Evolutionary conservation across 2,329 filamentous ascomycete genomes (phyloP).

Genomic region (Hymenoscyphus linearis): DNA sequence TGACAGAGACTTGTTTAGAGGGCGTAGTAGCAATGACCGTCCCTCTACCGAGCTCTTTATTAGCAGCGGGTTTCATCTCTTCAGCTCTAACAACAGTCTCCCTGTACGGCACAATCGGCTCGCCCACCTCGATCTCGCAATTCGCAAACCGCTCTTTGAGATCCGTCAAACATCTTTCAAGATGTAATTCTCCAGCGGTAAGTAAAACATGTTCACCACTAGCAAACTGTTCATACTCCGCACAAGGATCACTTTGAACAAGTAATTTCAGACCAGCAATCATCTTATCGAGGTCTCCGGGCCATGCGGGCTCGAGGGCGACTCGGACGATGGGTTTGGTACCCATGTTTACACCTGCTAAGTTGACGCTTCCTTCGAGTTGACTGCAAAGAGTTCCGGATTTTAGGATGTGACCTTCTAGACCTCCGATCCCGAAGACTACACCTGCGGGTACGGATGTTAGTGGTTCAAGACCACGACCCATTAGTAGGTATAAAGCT

Average conservation of each 20-base stretch:
- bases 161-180: constrained; percentile 91
- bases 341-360: constrained; percentile 76
- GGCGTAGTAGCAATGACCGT: constrained; percentile 69
- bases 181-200: constrained; percentile 88
- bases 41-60: constrained; percentile 81
- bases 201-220: constrained; percentile 93
- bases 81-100: constrained; percentile 84
- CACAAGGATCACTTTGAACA: constrained; percentile 92
- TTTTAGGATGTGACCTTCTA: constrained; percentile 92
- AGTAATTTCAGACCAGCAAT: constrained; percentile 79
- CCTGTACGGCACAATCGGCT: constrained; percentile 90
- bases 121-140: constrained; percentile 91
- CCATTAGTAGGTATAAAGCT: constrained; percentile 93
- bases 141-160: constrained; percentile 85
- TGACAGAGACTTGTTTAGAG: constrained; percentile 79
- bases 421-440: constrained; percentile 88
- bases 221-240: constrained; percentile 87
- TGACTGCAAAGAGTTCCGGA: constrained; percentile 90
- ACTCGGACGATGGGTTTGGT: constrained; percentile 92
- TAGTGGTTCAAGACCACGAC: constrained; percentile 76
- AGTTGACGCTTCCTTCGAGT: constrained; percentile 78
- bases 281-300: constrained; percentile 90
- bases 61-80: constrained; percentile 86
- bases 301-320: constrained; percentile 88
- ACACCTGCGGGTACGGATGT: constrained; percentile 85